Evolutionary conservation across 176 grass and related monocot species (phyloP).

Genomic region (Avena atlantica): DNA sequence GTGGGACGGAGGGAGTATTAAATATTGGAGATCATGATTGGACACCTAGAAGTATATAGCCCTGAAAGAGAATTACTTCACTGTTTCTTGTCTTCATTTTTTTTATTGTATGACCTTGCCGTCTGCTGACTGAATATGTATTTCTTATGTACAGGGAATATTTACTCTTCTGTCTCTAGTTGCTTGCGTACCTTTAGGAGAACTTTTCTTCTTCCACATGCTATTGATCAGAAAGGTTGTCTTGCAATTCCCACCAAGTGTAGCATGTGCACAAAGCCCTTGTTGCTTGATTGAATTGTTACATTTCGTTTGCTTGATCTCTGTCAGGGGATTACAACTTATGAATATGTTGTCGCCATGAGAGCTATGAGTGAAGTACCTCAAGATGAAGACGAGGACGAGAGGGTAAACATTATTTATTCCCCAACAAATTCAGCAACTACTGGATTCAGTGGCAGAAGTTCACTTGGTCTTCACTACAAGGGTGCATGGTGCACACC

Average conservation of each 20-base stretch:
- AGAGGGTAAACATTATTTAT: slow-evolving; percentile 68
- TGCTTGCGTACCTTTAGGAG: slow-evolving; percentile 74
- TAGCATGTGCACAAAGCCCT: not conserved
- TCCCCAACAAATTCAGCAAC: slow-evolving; percentile 89
- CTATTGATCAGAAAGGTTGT: slow-evolving; percentile 92
- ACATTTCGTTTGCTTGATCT: slow-evolving; percentile 22
- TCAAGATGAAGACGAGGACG: slow-evolving; percentile 65
- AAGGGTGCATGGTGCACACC: slow-evolving; percentile 96
- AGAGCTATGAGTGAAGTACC: slow-evolving; percentile 87
- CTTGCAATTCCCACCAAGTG: slow-evolving; percentile 4
- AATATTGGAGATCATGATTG: not conserved
- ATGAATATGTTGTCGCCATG: slow-evolving; percentile 92
- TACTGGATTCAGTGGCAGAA: slow-evolving; percentile 76
- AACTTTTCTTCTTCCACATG: slow-evolving; percentile 97
- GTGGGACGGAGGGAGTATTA: not conserved
- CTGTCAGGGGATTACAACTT: slow-evolving; percentile 84
- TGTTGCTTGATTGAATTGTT: slow-evolving; percentile 15
- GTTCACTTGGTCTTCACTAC: slow-evolving; percentile 72
- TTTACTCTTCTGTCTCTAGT: slow-evolving; percentile 80
- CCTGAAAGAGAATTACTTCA: not conserved
- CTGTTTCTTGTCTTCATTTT: not conserved
- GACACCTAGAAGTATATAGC: slow-evolving; percentile 4
- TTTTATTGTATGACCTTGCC: not conserved
- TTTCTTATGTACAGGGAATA: slow-evolving; percentile 61
- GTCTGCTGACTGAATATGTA: not conserved